Conservation (phyloP, 2,329 filamentous ascomycete genomes). For the Colletotrichum paranaense region DNA sequence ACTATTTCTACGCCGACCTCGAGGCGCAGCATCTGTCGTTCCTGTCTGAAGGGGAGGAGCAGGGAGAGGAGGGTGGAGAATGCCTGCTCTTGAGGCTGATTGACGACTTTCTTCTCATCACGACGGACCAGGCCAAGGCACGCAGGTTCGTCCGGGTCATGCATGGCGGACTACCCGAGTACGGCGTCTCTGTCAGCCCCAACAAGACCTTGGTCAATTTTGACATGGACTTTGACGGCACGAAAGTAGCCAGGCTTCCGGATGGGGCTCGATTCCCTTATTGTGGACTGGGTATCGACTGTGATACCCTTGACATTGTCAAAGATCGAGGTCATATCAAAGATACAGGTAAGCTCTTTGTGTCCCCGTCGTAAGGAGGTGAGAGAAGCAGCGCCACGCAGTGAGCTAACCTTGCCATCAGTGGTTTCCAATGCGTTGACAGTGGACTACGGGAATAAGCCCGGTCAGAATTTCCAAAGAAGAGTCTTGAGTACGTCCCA, state of each 20-base stretch:
- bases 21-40: constrained; percentile 79
- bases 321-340: constrained; percentile 71
- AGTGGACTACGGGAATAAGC: constrained; percentile 77
- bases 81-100: constrained; percentile 84
- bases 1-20: constrained; percentile 93
- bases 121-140: constrained; percentile 74
- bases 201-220: constrained; percentile 91
- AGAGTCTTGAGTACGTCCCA: constrained; percentile 77
- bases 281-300: constrained; percentile 85
- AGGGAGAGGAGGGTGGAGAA: constrained; percentile 43
- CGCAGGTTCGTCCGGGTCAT: constrained; percentile 80
- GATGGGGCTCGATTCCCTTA: constrained; percentile 77
- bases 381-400: not conserved
- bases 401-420: constrained; percentile 39
- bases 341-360: constrained; percentile 58
- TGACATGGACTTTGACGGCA: constrained; percentile 67
- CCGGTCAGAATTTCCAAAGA: constrained; percentile 82
- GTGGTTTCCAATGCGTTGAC: constrained; percentile 79
- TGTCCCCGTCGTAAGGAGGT: not conserved
- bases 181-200: constrained; percentile 82
- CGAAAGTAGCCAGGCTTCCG: constrained; percentile 60
- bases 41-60: constrained; percentile 56
- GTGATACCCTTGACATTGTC: constrained; percentile 77
- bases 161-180: constrained; percentile 81
- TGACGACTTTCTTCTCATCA: constrained; percentile 94